Percentiles rank a stretch among this genome's conserved stretches.
Evolutionary conservation across 2,329 filamentous ascomycete species (phyloP).

Genomic region (Exophiala spinifera): DNA sequence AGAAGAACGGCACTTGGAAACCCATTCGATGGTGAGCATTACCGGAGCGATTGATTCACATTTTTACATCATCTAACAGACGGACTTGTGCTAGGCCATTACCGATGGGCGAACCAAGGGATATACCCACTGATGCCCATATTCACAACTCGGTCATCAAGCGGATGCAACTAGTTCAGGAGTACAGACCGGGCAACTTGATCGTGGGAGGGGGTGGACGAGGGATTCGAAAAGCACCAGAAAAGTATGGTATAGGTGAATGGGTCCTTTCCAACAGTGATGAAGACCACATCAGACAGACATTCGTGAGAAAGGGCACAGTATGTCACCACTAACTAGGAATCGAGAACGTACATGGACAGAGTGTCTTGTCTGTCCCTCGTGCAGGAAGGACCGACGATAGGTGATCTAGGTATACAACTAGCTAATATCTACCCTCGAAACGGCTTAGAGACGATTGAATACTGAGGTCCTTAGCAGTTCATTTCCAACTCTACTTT

Average conservation of each 20-base stretch:
- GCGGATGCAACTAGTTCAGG: conserved; percentile 61
- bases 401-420: too few relatives aligned
- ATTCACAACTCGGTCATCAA: conserved; percentile 73
- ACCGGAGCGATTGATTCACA: not conserved
- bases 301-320: conserved; percentile 5
- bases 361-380: not conserved
- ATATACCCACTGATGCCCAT: conserved; percentile 67
- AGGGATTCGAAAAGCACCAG: conserved; percentile 61
- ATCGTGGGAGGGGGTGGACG: conserved; percentile 76
- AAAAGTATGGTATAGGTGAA: conserved; percentile 64
- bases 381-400: too few relatives aligned
- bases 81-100: conserved; percentile 50
- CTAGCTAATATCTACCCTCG: too few relatives aligned
- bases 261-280: conserved; percentile 66
- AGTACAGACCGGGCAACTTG: conserved; percentile 73
- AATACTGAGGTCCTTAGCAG: too few relatives aligned
- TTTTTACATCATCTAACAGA: not conserved
- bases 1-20: conserved; percentile 56
- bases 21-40: conserved; percentile 64
- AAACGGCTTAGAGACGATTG: too few relatives aligned
- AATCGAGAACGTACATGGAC: not conserved
- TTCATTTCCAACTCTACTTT: too few relatives aligned
- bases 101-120: conserved; percentile 72
- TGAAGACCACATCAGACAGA: conserved; percentile 66
- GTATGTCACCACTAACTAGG: not conserved